Evolutionary conservation across 2,329 filamentous ascomycete genomes (phyloP).

Genomic region (Pleurostoma richardsiae): DNA sequence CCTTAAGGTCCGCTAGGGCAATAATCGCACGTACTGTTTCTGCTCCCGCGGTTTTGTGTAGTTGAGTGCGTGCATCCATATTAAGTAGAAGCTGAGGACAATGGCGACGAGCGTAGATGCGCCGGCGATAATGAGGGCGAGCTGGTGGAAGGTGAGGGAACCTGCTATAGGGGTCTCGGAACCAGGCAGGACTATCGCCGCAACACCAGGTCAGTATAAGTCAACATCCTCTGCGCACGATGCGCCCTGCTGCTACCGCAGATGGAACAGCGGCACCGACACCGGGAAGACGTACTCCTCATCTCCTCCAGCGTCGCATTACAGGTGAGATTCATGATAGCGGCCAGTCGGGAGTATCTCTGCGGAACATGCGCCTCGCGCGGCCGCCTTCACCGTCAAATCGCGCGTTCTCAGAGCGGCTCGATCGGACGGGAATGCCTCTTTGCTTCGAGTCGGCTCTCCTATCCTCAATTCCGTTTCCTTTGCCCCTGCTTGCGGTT

Average conservation of each 20-base stretch:
- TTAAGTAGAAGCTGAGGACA: conserved; percentile 49
- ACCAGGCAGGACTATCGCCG: conserved; percentile 36
- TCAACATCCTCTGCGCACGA: too few relatives aligned
- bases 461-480: too few relatives aligned
- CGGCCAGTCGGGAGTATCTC: not conserved
- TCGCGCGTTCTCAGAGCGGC: too few relatives aligned
- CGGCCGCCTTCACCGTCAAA: too few relatives aligned
- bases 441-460: too few relatives aligned
- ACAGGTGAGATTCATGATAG: not conserved
- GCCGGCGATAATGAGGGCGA: conserved; percentile 47
- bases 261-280: conserved; percentile 13
- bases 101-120: conserved; percentile 44
- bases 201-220: not conserved
- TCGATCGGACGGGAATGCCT: too few relatives aligned
- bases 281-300: not conserved
- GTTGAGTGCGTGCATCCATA: conserved; percentile 53
- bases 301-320: not conserved
- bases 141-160: conserved; percentile 46
- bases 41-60: conserved; percentile 58
- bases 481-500: too few relatives aligned
- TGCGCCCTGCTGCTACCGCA: conserved; percentile 17
- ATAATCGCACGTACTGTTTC: conserved; percentile 38
- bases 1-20: too few relatives aligned
- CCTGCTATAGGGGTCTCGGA: conserved; percentile 43
- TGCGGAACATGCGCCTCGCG: too few relatives aligned